Evolutionary conservation across 148 eudicot species (phyloP).

Genomic region (Vaccinium macrocarpon): DNA sequence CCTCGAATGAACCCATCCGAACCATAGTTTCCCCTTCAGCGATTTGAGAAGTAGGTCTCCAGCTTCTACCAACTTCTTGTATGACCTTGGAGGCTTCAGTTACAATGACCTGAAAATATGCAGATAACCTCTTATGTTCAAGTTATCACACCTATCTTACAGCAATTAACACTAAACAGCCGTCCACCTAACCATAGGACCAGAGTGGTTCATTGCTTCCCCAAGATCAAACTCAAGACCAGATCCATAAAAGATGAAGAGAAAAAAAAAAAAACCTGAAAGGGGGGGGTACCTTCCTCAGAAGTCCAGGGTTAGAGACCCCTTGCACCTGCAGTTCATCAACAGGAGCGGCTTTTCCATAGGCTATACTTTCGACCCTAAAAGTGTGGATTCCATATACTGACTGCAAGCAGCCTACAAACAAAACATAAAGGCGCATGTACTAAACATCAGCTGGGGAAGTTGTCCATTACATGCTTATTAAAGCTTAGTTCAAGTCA

Average conservation of each 20-base stretch:
- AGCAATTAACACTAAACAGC: not conserved
- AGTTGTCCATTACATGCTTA: not conserved
- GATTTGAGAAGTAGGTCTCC: constrained; percentile 28
- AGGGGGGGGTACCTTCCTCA: constrained; percentile 58
- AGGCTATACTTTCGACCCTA: constrained; percentile 72
- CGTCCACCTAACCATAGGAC: not conserved
- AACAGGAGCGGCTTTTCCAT: constrained; percentile 75
- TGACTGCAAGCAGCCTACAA: constrained; percentile 74
- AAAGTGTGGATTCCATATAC: constrained; percentile 64
- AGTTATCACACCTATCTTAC: not conserved
- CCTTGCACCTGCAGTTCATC: constrained; percentile 87
- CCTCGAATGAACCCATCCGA: constrained; percentile 43
- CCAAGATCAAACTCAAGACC: not conserved
- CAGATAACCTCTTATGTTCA: not conserved
- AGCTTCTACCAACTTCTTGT: constrained; percentile 43
- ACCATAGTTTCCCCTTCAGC: constrained; percentile 32
- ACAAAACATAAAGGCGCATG: constrained; percentile 3
- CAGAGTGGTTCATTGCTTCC: not conserved
- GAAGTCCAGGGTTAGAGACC: constrained; percentile 53
- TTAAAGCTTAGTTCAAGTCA: not conserved
- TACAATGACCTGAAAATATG: constrained; percentile 48
- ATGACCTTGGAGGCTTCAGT: constrained; percentile 74
- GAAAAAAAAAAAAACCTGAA: not conserved
- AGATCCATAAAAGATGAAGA: not conserved
- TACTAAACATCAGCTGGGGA: not conserved